Percentiles rank a stretch among this genome's conserved stretches.
Conservation (phyloP, 2,329 filamentous ascomycete species). For the Dactylellina sp. region DNA sequence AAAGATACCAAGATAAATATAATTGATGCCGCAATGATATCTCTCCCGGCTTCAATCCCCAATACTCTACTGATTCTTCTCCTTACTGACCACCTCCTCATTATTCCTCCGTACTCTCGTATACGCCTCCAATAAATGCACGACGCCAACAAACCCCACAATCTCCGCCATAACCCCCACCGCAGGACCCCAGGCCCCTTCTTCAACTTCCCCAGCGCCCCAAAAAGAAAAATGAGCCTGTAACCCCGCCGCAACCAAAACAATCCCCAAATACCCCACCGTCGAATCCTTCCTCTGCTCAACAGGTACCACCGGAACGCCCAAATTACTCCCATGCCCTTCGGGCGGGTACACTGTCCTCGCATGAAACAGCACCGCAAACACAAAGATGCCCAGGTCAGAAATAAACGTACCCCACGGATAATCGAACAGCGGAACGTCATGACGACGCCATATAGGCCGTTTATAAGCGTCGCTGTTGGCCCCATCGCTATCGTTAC, state of each 20-base stretch:
- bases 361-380: constrained; percentile 33
- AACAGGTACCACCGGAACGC: neutral
- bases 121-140: constrained; percentile 25
- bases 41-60: too few relatives aligned
- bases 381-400: constrained; percentile 38
- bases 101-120: constrained; percentile 5
- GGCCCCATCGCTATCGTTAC: neutral
- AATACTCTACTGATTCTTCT: constrained; percentile 13
- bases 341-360: constrained; percentile 45
- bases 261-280: constrained; percentile 15
- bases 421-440: constrained; percentile 29
- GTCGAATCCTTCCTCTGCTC: constrained; percentile 25
- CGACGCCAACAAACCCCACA: constrained; percentile 11
- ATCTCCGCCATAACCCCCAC: constrained; percentile 15
- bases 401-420: constrained; percentile 32
- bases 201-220: constrained; percentile 1
- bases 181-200: neutral
- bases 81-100: constrained; percentile 3
- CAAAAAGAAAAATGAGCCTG: constrained; percentile 41
- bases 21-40: too few relatives aligned
- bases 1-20: too few relatives aligned
- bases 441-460: constrained; percentile 32
- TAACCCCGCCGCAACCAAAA: constrained; percentile 6
- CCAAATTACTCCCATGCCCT: constrained; percentile 10
- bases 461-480: neutral